Evolutionary conservation across 176 grass and related monocot genomes (phyloP).

Genomic region (Oryza officinalis): DNA sequence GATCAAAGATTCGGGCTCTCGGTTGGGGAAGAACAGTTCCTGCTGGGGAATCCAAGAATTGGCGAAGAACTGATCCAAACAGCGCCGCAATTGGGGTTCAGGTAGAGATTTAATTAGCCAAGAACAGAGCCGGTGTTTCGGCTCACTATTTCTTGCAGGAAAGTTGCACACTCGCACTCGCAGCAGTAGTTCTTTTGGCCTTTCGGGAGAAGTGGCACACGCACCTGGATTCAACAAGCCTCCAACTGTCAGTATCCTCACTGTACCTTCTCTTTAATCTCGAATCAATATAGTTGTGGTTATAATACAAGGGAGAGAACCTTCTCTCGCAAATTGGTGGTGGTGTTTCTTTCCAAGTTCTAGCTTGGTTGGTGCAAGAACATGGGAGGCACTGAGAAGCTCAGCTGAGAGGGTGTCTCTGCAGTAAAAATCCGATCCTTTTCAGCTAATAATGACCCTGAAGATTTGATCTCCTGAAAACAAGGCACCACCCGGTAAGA

Average conservation of each 20-base stretch:
- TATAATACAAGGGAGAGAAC: constrained; percentile 7
- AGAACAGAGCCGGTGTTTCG: not conserved
- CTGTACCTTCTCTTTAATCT: not conserved
- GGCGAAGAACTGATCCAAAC: not conserved
- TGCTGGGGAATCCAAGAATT: constrained; percentile 27
- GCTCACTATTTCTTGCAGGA: constrained; percentile 6
- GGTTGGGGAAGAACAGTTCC: constrained; percentile 1
- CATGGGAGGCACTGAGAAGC: not conserved
- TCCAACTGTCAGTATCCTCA: constrained; percentile 19
- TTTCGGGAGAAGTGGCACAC: not conserved
- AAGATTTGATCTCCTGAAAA: not conserved
- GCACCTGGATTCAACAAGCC: constrained; percentile 17
- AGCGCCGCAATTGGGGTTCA: not conserved
- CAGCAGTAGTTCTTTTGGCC: not conserved
- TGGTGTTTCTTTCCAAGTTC: not conserved
- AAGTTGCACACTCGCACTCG: constrained; percentile 12
- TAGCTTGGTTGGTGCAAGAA: not conserved
- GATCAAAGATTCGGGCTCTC: constrained; percentile 19
- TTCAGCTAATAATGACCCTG: not conserved
- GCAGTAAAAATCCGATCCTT: not conserved
- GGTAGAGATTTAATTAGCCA: not conserved
- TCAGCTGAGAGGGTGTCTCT: not conserved
- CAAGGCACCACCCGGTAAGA: not conserved
- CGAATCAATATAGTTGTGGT: not conserved
- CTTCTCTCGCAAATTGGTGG: constrained; percentile 22